Conservation (phyloP, 73 alveolate species). For the Paramecium pentaurelia region DNA sequence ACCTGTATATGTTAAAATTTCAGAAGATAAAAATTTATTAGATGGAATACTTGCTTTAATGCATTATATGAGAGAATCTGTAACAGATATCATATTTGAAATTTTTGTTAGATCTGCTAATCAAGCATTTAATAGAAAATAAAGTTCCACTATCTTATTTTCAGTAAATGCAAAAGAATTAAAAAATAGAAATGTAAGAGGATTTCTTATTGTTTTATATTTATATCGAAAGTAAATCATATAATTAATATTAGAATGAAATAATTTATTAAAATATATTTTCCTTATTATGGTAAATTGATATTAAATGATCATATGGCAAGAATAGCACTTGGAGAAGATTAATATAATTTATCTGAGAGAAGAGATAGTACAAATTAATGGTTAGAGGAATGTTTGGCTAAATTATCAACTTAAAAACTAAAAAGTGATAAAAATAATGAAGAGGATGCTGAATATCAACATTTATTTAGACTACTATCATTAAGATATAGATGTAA, state of each 20-base stretch:
- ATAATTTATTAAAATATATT: background rate
- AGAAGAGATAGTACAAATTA: background rate
- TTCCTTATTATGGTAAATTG: slow-evolving; percentile 36
- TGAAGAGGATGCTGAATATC: slow-evolving; percentile 1
- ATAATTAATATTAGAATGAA: background rate
- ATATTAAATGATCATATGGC: slow-evolving; percentile 41
- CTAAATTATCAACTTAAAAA: background rate
- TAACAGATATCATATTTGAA: slow-evolving; percentile 28
- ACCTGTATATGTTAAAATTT: slow-evolving; percentile 32
- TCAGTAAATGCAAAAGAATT: slow-evolving; percentile 31
- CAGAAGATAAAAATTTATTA: slow-evolving; percentile 41
- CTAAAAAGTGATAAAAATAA: background rate
- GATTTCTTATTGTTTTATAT: slow-evolving; percentile 2
- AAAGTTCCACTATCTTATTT: background rate
- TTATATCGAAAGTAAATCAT: background rate
- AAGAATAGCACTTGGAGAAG: slow-evolving; percentile 37
- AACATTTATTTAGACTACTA: background rate
- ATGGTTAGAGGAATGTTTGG: slow-evolving; percentile 32
- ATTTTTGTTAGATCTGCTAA: slow-evolving; percentile 34
- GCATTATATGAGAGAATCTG: slow-evolving; percentile 54
- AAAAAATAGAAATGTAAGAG: slow-evolving; percentile 29
- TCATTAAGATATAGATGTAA: slow-evolving; percentile 30
- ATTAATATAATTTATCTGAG: background rate
- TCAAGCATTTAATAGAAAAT: slow-evolving; percentile 12
- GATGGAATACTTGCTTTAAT: slow-evolving; percentile 1